Evolutionary conservation across 164 flowering plant genomes (phyloP).

Genomic region (Vitis riparia): DNA sequence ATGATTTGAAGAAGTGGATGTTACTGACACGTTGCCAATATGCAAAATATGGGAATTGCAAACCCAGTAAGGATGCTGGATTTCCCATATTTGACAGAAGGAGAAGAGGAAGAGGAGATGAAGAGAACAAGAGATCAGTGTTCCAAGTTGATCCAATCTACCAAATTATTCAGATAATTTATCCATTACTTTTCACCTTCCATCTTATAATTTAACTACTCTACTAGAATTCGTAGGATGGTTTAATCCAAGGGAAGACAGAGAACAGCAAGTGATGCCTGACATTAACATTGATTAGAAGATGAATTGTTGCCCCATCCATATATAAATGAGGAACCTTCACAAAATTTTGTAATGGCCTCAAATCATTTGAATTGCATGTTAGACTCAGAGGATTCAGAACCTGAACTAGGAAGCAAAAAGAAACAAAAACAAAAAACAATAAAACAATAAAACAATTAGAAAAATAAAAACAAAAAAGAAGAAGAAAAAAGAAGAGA

Average conservation of each 20-base stretch:
- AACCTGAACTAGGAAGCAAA: slow-evolving; percentile 16
- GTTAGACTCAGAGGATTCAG: slow-evolving; percentile 29
- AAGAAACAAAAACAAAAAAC: no score
- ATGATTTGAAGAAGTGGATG: no score
- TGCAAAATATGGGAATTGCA: no score
- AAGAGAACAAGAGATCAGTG: slow-evolving; percentile 10
- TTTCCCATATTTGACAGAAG: no score
- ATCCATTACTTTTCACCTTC: slow-evolving; percentile 19
- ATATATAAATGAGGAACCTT: slow-evolving; percentile 18
- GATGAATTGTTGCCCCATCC: slow-evolving; percentile 37
- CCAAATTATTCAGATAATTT: slow-evolving; percentile 28
- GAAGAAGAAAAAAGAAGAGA: no score
- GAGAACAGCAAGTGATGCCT: slow-evolving; percentile 38
- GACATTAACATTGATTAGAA: slow-evolving; percentile 40
- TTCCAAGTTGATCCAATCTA: slow-evolving; percentile 31
- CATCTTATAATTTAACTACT: slow-evolving; percentile 32
- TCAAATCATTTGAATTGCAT: slow-evolving; percentile 40
- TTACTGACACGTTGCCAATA: no score
- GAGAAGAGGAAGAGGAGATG: no score
- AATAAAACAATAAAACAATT: no score
- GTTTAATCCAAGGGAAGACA: slow-evolving; percentile 24
- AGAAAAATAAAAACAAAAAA: no score
- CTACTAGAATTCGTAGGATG: slow-evolving; percentile 21
- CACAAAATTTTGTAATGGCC: slow-evolving; percentile 39
- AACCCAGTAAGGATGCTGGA: no score